These are phyloP conservation scores for Clathrospora elynae DNA, from an alignment of 2,329 filamentous ascomycete species.

Conservation along the genomic window DNA sequence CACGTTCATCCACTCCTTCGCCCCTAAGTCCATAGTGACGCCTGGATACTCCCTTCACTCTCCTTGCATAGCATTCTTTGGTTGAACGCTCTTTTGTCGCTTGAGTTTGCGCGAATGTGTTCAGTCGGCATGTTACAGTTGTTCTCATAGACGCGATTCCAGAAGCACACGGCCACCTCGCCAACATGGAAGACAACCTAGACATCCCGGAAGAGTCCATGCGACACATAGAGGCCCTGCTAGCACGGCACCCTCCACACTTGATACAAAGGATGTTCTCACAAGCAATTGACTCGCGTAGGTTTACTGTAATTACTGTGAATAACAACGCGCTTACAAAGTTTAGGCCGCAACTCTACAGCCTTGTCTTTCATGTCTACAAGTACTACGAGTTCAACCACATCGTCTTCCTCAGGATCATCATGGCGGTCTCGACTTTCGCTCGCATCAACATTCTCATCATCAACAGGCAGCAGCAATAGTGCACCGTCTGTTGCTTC, in stretches of 20 bases:
- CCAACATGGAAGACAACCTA: constrained; percentile 42
- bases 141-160: constrained; percentile 10
- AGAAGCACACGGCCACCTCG: constrained; percentile 18
- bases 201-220: constrained; percentile 47
- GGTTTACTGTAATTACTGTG: constrained; percentile 12
- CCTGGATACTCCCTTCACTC: constrained; percentile 28
- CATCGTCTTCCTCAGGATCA: constrained; percentile 38
- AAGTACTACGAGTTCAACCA: constrained; percentile 35
- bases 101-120: constrained; percentile 14
- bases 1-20: constrained; percentile 43
- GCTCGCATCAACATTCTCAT: constrained; percentile 41
- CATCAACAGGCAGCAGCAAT: constrained; percentile 36
- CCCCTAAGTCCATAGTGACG: constrained; percentile 26
- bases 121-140: constrained; percentile 28
- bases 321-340: constrained; percentile 25
- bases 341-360: constrained; percentile 41
- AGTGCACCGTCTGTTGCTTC: constrained; percentile 38
- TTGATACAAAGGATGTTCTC: constrained; percentile 47
- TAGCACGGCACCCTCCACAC: constrained; percentile 44
- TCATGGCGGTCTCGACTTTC: constrained; percentile 44
- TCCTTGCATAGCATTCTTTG: constrained; percentile 18
- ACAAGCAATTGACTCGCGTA: constrained; percentile 45
- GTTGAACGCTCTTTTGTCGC: constrained; percentile 16
- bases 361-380: constrained; percentile 43
- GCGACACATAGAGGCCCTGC: constrained; percentile 46